A percentile compares a stretch with the other conserved stretches of the same genome.
phyloP scores from a whole-genome alignment of 2,329 filamentous ascomycete genomes.

The Neofusicoccum sp. region DNA sequence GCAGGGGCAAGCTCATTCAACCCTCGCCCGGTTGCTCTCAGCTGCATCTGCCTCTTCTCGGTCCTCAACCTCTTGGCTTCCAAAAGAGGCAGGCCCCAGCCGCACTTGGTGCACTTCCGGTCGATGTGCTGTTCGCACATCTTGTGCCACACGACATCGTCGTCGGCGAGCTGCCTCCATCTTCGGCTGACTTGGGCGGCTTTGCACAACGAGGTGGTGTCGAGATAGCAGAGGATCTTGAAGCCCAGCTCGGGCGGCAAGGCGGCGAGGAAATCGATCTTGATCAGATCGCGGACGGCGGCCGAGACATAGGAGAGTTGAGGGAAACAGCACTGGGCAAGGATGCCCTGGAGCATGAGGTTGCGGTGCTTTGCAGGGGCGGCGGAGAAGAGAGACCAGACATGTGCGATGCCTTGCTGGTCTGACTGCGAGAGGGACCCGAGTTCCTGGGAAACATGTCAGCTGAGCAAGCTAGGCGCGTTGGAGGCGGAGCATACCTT shows the following conservation, averaged over 20 bases:
- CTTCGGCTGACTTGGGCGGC: conserved; percentile 88
- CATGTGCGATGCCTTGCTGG: conserved; percentile 92
- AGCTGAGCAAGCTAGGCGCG: conserved; percentile 26
- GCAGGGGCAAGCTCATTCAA: conserved; percentile 54
- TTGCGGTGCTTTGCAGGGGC: conserved; percentile 91
- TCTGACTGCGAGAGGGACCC: conserved; percentile 78
- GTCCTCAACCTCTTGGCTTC: conserved; percentile 85
- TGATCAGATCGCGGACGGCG: conserved; percentile 88
- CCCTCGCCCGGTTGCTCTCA: conserved; percentile 61
- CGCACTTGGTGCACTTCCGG: conserved; percentile 89
- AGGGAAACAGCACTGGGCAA: conserved; percentile 95
- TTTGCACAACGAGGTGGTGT: conserved; percentile 92
- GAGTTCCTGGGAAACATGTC: conserved; percentile 60
- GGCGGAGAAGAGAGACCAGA: conserved; percentile 97
- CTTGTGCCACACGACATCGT: conserved; percentile 95
- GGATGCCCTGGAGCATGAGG: conserved; percentile 92
- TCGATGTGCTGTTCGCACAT: conserved; percentile 99
- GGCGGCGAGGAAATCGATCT: conserved; percentile 92
- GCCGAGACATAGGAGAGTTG: conserved; percentile 91
- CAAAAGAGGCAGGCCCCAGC: conserved; percentile 87
- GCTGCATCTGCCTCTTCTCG: conserved; percentile 80
- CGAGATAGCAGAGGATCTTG: conserved; percentile 88
- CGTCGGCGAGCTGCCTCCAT: conserved; percentile 89
- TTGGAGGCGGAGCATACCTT: conserved; percentile 56
- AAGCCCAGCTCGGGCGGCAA: conserved; percentile 88